A percentile compares a stretch with the other conserved stretches of the same genome.
Evolutionary conservation across 306 rosid genomes (phyloP).

Genomic region (Arachis hypogaea): DNA sequence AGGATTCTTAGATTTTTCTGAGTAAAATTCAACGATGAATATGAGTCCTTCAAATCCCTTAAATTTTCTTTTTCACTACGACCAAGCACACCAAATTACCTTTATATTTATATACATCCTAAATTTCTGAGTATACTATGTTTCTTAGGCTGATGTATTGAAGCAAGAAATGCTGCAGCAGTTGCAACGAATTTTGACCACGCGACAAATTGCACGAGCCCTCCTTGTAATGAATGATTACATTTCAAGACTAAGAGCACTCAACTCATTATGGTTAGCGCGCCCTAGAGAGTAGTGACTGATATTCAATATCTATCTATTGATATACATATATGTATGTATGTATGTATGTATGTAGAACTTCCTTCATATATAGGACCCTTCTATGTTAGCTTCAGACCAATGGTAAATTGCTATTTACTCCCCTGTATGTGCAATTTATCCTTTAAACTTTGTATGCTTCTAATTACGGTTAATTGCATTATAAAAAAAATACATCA

Average conservation of each 20-base stretch:
- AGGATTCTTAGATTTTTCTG: too few species aligned
- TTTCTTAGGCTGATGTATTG: slow-evolving; percentile 77
- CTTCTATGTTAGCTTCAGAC: too few species aligned
- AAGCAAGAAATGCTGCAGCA: slow-evolving; percentile 80
- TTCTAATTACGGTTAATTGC: too few species aligned
- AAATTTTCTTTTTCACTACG: too few species aligned
- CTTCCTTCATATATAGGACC: too few species aligned
- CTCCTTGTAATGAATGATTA: slow-evolving; percentile 68
- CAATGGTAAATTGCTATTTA: too few species aligned
- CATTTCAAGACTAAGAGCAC: slow-evolving; percentile 78
- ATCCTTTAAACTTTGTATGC: too few species aligned
- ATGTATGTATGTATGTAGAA: too few species aligned
- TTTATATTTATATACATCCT: background rate
- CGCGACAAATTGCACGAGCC: slow-evolving; percentile 77
- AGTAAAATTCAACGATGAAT: too few species aligned
- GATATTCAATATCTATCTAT: slow-evolving; percentile 7
- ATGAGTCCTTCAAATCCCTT: too few species aligned
- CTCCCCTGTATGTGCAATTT: too few species aligned
- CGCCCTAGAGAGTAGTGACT: slow-evolving; percentile 66
- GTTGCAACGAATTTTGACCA: slow-evolving; percentile 68
- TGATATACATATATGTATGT: background rate
- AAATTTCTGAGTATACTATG: slow-evolving; percentile 11
- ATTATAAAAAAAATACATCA: too few species aligned
- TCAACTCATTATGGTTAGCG: slow-evolving; percentile 86
- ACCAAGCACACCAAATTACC: background rate